Evolutionary conservation across 257 asterid species (phyloP), one percentile per base, ranked within the genome.

Genomic region (Fraxinus cuspidata): DNA sequence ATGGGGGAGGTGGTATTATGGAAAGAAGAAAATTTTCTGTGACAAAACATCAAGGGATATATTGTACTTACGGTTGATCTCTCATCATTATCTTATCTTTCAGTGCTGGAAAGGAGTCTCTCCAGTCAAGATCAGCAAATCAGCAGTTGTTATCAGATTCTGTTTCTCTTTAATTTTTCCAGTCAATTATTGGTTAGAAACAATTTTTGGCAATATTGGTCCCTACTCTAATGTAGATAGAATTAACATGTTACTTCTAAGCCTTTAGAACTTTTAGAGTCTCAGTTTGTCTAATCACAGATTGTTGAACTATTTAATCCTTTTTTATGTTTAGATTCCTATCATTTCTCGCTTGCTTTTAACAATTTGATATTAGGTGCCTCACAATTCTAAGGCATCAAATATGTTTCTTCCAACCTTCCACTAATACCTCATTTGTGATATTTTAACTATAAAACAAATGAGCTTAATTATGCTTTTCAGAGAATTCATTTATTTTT

Each of bases 381-480:
- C n/a, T 31, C 23, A 37, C 49, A 3, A 12, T 29, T 42, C 9
- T 29, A 37, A 44, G 76, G 58, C 51, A 68, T 7, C 37, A 15
- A n/a, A 80, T 66, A 7, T 38, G 53, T 73, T 56, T 56, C 53
- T 18, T 64, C 78, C 67, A 74, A 71, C 72, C 68, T 37, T 68
- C 70, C 27, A 51, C 44, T 31, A 31, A 32, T 72, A 16, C 56
- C 77, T 71, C 47, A 8, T 60, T 56, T 7, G 13, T 79, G n/a
- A n/a, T 68, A 70, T 27, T 76, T 68, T 34, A 35, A 66, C 2
- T 51, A 11, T 25, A 31, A 23, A 72, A 49, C 51, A 40, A 40
- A 28, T 56, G 53, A 35, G 64, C 40, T 58, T 63, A 71, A 64
- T 15, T 13, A n/a, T 70, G 58, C 44, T 47, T 74, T 70, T 63